phyloP scores from a whole-genome alignment of 192 early-diverging fungal genomes.

The Geranomyces variabilis region DNA sequence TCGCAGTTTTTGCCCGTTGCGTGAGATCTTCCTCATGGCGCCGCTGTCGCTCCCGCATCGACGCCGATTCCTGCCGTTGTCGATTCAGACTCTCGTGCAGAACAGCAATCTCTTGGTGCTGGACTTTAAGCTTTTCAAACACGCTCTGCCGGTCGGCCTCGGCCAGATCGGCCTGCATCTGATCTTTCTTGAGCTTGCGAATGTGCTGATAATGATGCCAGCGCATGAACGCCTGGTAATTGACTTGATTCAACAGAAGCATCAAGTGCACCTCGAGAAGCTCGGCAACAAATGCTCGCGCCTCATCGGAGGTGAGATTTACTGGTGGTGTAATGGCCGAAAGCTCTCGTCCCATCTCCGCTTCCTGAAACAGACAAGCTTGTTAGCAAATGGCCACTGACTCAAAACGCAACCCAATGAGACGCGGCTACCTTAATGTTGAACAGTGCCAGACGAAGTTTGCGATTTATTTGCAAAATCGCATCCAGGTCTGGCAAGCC shows the following conservation, averaged over 20 bases:
- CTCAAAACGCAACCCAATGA: too few species aligned
- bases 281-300: neutral
- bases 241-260: constrained; percentile 40
- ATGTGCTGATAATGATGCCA: constrained; percentile 41
- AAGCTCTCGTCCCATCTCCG: too few species aligned
- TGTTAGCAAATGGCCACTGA: neutral
- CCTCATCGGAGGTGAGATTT: neutral
- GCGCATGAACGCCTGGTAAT: constrained; percentile 44
- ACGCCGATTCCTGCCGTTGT: constrained; percentile 24
- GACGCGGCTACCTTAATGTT: constrained; percentile 2
- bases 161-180: constrained; percentile 24
- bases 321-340: neutral
- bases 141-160: constrained; percentile 34
- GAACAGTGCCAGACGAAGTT: constrained; percentile 15
- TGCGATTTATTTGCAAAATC: constrained; percentile 27
- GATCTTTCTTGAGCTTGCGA: constrained; percentile 34
- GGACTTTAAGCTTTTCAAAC: constrained; percentile 30
- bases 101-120: constrained; percentile 10
- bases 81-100: constrained; percentile 28
- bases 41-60: constrained; percentile 31
- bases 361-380: neutral
- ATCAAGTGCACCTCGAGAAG: constrained; percentile 33
- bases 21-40: constrained; percentile 29
- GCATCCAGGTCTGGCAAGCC: constrained; percentile 9
- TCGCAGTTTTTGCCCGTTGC: constrained; percentile 15